phyloP scores from a whole-genome alignment of 2,329 filamentous ascomycete genomes.

The Trichoderma polysporum region DNA sequence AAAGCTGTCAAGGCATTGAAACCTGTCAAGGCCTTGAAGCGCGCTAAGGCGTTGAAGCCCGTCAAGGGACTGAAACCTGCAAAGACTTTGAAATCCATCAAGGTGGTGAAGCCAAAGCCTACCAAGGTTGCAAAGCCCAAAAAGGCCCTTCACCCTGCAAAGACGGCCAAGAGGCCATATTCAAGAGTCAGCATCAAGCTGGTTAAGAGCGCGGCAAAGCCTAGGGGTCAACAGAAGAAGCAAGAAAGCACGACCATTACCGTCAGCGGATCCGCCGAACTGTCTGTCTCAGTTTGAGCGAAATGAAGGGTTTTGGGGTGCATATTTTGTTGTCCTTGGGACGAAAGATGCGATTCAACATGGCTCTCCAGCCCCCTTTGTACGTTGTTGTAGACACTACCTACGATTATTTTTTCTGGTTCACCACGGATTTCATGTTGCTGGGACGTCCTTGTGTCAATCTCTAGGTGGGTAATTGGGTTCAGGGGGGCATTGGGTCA shows the following conservation, averaged over 20 bases:
- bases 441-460: background rate
- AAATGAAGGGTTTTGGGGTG: background rate
- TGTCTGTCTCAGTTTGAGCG: background rate
- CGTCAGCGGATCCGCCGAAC: background rate
- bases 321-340: background rate
- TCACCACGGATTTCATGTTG: background rate
- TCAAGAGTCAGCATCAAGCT: background rate
- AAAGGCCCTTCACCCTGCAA: background rate
- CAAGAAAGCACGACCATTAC: background rate
- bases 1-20: slow-evolving; percentile 12
- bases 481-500: background rate
- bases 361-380: background rate
- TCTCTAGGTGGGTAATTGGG: background rate
- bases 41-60: background rate
- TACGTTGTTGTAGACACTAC: background rate
- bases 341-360: background rate
- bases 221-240: background rate
- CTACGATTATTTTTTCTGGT: background rate
- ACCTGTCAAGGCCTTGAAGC: background rate
- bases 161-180: background rate
- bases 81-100: background rate
- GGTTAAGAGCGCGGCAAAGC: background rate
- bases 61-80: background rate
- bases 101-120: background rate
- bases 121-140: background rate